Evolutionary conservation across 164 flowering plant species (phyloP), one percentile per base, ranked within the genome.

Genomic region (Vitis rupestris): DNA sequence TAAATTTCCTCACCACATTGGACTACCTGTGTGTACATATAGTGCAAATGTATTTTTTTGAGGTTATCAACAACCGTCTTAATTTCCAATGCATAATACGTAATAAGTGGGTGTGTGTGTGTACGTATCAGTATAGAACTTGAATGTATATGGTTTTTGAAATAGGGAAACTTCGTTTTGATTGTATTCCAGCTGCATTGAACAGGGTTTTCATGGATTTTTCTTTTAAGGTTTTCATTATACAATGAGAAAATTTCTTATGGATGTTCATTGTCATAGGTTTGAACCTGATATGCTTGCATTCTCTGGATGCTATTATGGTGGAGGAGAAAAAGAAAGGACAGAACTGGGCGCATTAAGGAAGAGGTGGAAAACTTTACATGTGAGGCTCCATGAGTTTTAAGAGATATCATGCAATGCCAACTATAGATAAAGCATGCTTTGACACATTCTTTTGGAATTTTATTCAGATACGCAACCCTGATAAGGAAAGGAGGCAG

Each of bases 281-380:
- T 96, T 89, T 81, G 99, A 96, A 75, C 91, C 99, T 60, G 98
- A 96, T 78, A 96, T 96, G 98, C 95, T 96, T 67, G 99, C 99
- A 55, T 96, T 96, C 83, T 93, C 99, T 54, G 98, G 99, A 70
- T 96, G 99, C 75, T 81, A 96, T 66, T 96, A 88, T 80, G 99
- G 99, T 56, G 99, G 99, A 14, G 99, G 98, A 65, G 94, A 85
- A 31, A 87, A 87, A 71, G 99, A 96, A 82, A 90, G 75, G 71
- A 75, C 30, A 27, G 98, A 90, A 78, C 83, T 96, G 16, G 97
- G 90, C 49, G 82, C 84, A 55, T 82, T 96, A 52, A 85, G 99
- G 70, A 90, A 66, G 85, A 87, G 99, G 80, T 96, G 99, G 99
- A 96, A 91, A 84, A 90, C 87, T 50, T 85, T 96, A 71, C 98